Conservation (phyloP, 768 basidiomycete genomes). For the Boletus reticuloceps region DNA sequence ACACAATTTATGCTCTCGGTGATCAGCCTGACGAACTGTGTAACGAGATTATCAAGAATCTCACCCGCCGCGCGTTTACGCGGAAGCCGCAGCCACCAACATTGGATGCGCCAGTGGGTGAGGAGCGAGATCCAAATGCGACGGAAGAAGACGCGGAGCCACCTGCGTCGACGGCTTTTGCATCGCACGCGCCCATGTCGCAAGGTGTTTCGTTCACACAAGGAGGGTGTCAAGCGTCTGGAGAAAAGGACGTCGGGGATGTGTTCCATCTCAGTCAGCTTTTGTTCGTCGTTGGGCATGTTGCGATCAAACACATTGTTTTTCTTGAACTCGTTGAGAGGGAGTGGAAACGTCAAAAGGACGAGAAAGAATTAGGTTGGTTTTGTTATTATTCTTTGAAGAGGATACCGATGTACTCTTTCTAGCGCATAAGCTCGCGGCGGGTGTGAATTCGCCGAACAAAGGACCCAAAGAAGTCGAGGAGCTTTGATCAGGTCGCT, state of each 20-base stretch:
- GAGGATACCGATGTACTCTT: background rate
- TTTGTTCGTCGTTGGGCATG: conserved; percentile 94
- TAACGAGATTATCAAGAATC: conserved; percentile 73
- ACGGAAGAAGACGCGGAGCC: conserved; percentile 48
- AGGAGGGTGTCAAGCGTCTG: conserved; percentile 6
- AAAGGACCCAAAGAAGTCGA: conserved; percentile 60
- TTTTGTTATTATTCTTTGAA: background rate
- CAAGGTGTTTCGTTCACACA: conserved; percentile 13
- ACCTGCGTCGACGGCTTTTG: conserved; percentile 23
- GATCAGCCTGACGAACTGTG: conserved; percentile 90
- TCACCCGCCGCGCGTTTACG: conserved; percentile 72
- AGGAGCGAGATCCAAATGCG: conserved; percentile 42
- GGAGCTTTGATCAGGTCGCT: conserved; percentile 94
- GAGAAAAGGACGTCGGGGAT: conserved; percentile 64
- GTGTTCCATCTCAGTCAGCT: conserved; percentile 89
- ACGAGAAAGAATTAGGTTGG: conserved; percentile 78
- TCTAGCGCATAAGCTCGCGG: conserved; percentile 60
- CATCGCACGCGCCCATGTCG: conserved; percentile 20
- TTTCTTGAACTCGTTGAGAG: conserved; percentile 94
- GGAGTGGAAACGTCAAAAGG: conserved; percentile 96
- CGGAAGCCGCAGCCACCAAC: conserved; percentile 19
- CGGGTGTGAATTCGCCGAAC: conserved; percentile 34
- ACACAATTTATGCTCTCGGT: conserved; percentile 91
- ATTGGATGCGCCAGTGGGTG: conserved; percentile 2
- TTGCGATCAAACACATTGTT: conserved; percentile 96